A percentile compares a stretch with the other conserved stretches of the same genome.
phyloP scores from a whole-genome alignment of 495 filamentous ascomycete species.

The Xylaria curta region DNA sequence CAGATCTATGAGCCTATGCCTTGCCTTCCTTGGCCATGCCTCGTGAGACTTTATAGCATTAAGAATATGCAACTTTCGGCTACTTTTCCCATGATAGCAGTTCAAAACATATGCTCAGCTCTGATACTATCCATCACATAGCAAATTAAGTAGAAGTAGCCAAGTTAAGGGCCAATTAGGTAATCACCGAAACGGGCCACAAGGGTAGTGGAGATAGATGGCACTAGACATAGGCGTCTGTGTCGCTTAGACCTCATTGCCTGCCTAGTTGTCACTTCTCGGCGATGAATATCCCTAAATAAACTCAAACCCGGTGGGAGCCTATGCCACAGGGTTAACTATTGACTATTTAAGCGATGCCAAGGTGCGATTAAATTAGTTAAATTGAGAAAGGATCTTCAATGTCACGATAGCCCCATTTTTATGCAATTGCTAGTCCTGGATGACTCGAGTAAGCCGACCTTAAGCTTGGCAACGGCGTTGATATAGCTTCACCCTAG shows the following conservation, averaged over 20 bases:
- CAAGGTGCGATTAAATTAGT: slow-evolving; percentile 17
- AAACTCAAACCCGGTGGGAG: background rate
- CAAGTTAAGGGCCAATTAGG: background rate
- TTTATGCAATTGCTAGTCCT: background rate
- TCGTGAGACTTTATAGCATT: no score
- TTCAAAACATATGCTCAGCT: background rate
- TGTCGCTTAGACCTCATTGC: background rate
- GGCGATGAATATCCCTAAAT: background rate
- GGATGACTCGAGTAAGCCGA: slow-evolving; percentile 1
- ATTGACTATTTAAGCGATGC: background rate
- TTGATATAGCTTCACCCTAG: slow-evolving; percentile 17
- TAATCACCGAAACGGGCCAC: background rate
- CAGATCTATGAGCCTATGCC: no score
- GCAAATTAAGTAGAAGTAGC: background rate
- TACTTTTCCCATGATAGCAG: no score
- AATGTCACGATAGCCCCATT: slow-evolving; percentile 5
- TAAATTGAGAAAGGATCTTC: slow-evolving; percentile 9
- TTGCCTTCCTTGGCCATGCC: no score
- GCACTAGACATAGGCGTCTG: background rate
- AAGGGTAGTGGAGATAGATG: background rate
- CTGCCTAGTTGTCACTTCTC: background rate
- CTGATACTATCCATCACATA: background rate
- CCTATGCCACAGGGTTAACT: slow-evolving; percentile 11
- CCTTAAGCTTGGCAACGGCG: slow-evolving; percentile 4
- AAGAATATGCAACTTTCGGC: background rate